Evolutionary conservation across 2,329 filamentous ascomycete species (phyloP).

Genomic region (Cercospora sp.): DNA sequence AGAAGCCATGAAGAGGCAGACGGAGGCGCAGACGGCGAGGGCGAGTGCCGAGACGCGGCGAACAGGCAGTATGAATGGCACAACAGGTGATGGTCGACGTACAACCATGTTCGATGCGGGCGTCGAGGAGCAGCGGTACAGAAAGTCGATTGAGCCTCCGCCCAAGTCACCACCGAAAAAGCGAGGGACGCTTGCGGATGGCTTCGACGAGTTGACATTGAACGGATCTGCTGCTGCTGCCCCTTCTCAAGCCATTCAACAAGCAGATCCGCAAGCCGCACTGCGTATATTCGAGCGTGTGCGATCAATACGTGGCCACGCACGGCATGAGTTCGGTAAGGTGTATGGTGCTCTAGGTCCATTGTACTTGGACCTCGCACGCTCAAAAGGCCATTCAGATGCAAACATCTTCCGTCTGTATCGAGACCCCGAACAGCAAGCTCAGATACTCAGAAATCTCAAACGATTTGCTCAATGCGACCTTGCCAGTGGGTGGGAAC

Average conservation of each 20-base stretch:
- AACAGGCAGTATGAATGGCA: conserved; percentile 40
- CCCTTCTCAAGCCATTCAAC: conserved; percentile 5
- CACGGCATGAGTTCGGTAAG: conserved; percentile 86
- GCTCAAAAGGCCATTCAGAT: conserved; percentile 71
- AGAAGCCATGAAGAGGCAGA: conserved; percentile 58
- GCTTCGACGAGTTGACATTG: conserved; percentile 76
- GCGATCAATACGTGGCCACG: conserved; percentile 78
- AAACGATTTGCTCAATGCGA: conserved; percentile 78
- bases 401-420: conserved; percentile 85
- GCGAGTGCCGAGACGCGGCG: conserved; percentile 44
- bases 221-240: conserved; percentile 30
- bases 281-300: conserved; percentile 69
- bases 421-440: conserved; percentile 84
- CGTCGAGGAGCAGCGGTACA: conserved; percentile 62
- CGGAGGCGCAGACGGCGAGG: conserved; percentile 56
- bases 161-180: conserved; percentile 30
- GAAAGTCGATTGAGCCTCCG: conserved; percentile 41
- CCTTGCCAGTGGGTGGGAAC: conserved; percentile 69
- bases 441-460: conserved; percentile 81
- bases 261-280: conserved; percentile 60
- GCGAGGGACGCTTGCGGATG: conserved; percentile 56
- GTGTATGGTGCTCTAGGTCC: conserved; percentile 85
- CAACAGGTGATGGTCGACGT: conserved; percentile 41
- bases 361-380: conserved; percentile 81
- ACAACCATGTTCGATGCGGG: conserved; percentile 74